Evolutionary conservation across 2,329 filamentous ascomycete genomes (phyloP).

Genomic region (Lecanoromycetidae sp.): DNA sequence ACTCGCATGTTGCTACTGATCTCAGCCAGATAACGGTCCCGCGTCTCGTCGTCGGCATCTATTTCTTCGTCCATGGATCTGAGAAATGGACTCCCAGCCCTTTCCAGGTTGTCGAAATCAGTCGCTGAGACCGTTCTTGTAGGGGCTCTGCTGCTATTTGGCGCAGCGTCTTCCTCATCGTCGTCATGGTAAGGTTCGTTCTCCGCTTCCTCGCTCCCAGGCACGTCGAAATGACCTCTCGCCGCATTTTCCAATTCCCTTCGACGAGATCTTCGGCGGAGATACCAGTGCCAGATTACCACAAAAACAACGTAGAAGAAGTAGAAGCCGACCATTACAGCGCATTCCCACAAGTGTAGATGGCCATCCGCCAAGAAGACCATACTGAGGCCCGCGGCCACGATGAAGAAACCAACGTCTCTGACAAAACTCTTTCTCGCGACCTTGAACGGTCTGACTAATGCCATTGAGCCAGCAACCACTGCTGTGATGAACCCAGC

Average conservation of each 20-base stretch:
- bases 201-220: constrained; percentile 47
- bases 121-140: constrained; percentile 41
- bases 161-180: constrained; percentile 35
- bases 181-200: constrained; percentile 44
- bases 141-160: constrained; percentile 34
- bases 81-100: constrained; percentile 35
- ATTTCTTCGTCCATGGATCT: constrained; percentile 42
- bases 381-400: constrained; percentile 77
- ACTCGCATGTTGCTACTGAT: constrained; percentile 90
- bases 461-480: constrained; percentile 90
- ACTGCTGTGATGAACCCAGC: constrained; percentile 94
- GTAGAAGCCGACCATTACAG: constrained; percentile 83
- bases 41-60: constrained; percentile 42
- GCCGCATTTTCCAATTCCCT: constrained; percentile 58
- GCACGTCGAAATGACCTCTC: constrained; percentile 59
- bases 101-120: constrained; percentile 53
- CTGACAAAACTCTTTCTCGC: constrained; percentile 79
- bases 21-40: constrained; percentile 58
- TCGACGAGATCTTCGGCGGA: constrained; percentile 49
- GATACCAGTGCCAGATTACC: constrained; percentile 83
- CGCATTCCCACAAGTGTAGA: constrained; percentile 79
- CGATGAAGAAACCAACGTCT: constrained; percentile 84
- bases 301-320: constrained; percentile 79
- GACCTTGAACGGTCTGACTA: constrained; percentile 90
- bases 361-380: constrained; percentile 73